phyloP scores from a whole-genome alignment of 805 yeast species.

The Starmerella stigmatis region DNA sequence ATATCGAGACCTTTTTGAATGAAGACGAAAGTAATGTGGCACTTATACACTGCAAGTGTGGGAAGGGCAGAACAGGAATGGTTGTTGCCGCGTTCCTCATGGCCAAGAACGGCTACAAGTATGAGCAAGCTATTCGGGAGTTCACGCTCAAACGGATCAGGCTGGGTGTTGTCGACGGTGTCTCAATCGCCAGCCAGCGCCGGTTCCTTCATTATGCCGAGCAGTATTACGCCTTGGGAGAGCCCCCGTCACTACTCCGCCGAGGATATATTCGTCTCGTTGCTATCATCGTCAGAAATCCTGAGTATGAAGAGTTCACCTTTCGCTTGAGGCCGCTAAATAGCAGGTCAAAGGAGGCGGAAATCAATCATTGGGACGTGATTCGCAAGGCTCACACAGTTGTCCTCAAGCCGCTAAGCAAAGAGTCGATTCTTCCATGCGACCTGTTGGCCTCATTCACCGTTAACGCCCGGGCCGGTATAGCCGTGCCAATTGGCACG shows the following conservation, averaged over 20 bases:
- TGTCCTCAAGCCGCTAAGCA: neutral
- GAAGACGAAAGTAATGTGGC: constrained; percentile 40
- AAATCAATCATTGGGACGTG: neutral
- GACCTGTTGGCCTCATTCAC: neutral
- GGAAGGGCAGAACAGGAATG: constrained; percentile 86
- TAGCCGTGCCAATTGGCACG: neutral
- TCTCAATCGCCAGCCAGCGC: constrained; percentile 59
- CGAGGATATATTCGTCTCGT: constrained; percentile 5
- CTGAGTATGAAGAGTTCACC: constrained; percentile 7
- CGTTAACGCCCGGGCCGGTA: neutral
- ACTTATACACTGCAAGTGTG: constrained; percentile 76
- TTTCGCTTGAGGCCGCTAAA: constrained; percentile 7
- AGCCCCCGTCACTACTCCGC: neutral
- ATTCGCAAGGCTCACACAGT: neutral
- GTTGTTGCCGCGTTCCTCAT: constrained; percentile 62
- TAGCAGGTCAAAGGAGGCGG: neutral
- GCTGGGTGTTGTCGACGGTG: constrained; percentile 48
- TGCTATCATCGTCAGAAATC: constrained; percentile 14
- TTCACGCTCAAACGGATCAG: constrained; percentile 54
- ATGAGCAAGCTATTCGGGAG: constrained; percentile 39
- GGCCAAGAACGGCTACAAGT: constrained; percentile 34
- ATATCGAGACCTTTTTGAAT: constrained; percentile 38
- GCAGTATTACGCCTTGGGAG: constrained; percentile 21
- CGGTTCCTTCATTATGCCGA: constrained; percentile 55
- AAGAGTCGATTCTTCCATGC: neutral